Evolutionary conservation across 768 basidiomycete genomes (phyloP).

Genomic region (Tylopilus intermedius): DNA sequence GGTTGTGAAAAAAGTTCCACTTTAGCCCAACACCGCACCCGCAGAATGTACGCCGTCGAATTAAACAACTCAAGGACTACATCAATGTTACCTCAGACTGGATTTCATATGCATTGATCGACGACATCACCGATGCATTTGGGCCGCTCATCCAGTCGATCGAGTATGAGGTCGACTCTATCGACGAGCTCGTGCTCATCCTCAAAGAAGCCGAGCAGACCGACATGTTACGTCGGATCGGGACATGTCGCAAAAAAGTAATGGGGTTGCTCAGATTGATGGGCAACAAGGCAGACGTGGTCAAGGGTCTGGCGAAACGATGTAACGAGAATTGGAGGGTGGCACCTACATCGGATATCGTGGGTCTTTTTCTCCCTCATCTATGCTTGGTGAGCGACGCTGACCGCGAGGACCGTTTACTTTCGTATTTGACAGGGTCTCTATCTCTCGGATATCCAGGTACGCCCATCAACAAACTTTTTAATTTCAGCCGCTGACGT

Average conservation of each 20-base stretch:
- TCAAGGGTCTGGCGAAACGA: slow-evolving; percentile 95
- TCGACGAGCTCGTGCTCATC: slow-evolving; percentile 96
- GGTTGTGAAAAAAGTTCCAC: slow-evolving; percentile 65
- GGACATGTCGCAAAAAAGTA: slow-evolving; percentile 97
- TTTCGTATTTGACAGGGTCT: slow-evolving; percentile 55
- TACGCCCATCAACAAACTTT: slow-evolving; percentile 17
- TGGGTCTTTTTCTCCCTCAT: slow-evolving; percentile 32
- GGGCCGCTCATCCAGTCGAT: slow-evolving; percentile 97
- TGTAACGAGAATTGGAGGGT: slow-evolving; percentile 99
- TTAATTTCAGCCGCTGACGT: slow-evolving; percentile 2
- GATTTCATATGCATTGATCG: slow-evolving; percentile 99
- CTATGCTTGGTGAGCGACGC: neutral
- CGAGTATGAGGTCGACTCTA: slow-evolving; percentile 98
- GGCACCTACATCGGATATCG: slow-evolving; percentile 96
- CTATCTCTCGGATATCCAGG: slow-evolving; percentile 93
- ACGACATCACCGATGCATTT: slow-evolving; percentile 99
- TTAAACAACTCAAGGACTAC: slow-evolving; percentile 99
- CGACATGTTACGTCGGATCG: slow-evolving; percentile 96
- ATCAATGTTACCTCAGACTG: slow-evolving; percentile 98
- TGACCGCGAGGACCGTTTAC: neutral
- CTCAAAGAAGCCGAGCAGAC: slow-evolving; percentile 72
- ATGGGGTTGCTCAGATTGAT: slow-evolving; percentile 95
- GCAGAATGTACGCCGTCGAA: slow-evolving; percentile 94
- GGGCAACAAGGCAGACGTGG: slow-evolving; percentile 99
- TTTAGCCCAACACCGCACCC: slow-evolving; percentile 97